Conservation (phyloP, 1,284 basidiomycete species). For the Neonothopanus nambi region DNA sequence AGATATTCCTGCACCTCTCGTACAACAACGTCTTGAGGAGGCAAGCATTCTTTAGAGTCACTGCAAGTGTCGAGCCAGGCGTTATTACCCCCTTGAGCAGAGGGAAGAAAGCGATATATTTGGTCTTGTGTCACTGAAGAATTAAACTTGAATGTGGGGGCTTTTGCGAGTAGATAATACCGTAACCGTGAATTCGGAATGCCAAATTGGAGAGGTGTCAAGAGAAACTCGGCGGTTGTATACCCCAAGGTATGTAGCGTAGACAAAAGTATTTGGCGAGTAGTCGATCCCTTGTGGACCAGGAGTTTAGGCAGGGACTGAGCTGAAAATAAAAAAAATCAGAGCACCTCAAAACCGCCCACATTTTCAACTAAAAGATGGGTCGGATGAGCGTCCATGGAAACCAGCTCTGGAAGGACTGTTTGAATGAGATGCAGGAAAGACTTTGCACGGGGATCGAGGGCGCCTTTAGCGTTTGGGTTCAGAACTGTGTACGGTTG, state of each 20-base stretch:
- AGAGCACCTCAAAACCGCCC: slow-evolving; percentile 72
- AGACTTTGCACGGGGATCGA: slow-evolving; percentile 72
- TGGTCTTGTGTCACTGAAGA: slow-evolving; percentile 32
- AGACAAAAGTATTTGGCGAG: slow-evolving; percentile 52
- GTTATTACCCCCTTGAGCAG: not conserved
- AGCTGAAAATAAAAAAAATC: slow-evolving; percentile 4
- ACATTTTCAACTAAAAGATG: slow-evolving; percentile 76
- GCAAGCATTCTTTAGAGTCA: not conserved
- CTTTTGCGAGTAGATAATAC: slow-evolving; percentile 75
- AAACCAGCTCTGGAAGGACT: slow-evolving; percentile 62
- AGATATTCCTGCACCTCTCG: slow-evolving; percentile 48
- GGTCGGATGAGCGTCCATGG: slow-evolving; percentile 44
- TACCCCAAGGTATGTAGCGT: slow-evolving; percentile 56
- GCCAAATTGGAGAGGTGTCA: slow-evolving; percentile 75
- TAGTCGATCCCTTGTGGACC: slow-evolving; percentile 55
- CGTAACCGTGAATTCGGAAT: slow-evolving; percentile 78
- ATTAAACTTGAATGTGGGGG: slow-evolving; percentile 37
- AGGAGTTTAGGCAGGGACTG: not conserved
- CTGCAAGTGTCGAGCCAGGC: slow-evolving; percentile 1
- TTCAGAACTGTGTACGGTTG: slow-evolving; percentile 81
- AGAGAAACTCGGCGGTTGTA: slow-evolving; percentile 55
- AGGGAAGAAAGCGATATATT: slow-evolving; percentile 47
- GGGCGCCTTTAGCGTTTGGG: slow-evolving; percentile 63
- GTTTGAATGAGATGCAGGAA: slow-evolving; percentile 67
- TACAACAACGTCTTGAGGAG: slow-evolving; percentile 10